Conservation (phyloP, 768 basidiomycete genomes). For the Boletus huronensis region DNA sequence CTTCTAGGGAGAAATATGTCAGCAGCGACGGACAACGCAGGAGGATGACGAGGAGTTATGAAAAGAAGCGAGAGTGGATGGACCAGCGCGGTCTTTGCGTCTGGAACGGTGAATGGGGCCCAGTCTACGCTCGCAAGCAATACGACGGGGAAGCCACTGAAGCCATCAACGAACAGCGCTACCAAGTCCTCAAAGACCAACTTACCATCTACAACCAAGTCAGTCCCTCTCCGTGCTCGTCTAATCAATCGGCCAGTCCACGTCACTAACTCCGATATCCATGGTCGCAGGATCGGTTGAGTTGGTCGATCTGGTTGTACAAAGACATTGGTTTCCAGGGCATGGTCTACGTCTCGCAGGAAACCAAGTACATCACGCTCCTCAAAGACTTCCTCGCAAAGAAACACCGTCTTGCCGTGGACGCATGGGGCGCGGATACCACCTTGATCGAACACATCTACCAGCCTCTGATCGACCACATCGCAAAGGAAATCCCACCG, state of each 20-base stretch:
- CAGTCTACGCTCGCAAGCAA: constrained; percentile 67
- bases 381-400: constrained; percentile 68
- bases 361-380: constrained; percentile 69
- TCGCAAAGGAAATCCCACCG: constrained; percentile 52
- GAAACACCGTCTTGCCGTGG: constrained; percentile 74
- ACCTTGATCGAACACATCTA: constrained; percentile 53
- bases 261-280: not conserved
- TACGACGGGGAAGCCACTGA: constrained; percentile 60
- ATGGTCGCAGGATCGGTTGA: constrained; percentile 50
- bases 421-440: constrained; percentile 76
- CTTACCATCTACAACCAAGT: constrained; percentile 61
- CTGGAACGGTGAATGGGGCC: constrained; percentile 84
- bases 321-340: constrained; percentile 87
- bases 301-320: constrained; percentile 88
- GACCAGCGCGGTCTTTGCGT: constrained; percentile 60
- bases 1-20: constrained; percentile 50
- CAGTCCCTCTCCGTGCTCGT: not conserved
- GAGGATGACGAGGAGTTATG: constrained; percentile 55
- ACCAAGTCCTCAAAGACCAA: constrained; percentile 69
- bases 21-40: constrained; percentile 50
- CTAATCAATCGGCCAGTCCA: not conserved
- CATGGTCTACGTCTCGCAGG: constrained; percentile 69
- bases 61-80: constrained; percentile 78
- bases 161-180: constrained; percentile 60
- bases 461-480: constrained; percentile 60